These are phyloP conservation scores for Xylaria acuta DNA, from an alignment of 495 filamentous ascomycete species.

Conservation along the genomic window DNA sequence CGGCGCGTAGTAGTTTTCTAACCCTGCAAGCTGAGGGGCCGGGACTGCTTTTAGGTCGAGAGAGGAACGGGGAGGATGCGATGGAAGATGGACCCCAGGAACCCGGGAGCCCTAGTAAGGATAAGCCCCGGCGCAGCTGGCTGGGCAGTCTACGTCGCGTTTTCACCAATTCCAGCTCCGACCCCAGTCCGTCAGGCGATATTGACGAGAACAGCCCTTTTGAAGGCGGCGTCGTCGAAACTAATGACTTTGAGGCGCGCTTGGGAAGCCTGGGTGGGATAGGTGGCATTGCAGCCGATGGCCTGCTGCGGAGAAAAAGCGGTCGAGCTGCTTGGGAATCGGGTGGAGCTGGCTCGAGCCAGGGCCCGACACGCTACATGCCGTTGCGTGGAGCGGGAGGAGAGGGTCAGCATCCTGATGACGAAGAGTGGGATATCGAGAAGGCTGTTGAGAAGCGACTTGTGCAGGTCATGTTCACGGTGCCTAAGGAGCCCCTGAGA, in stretches of 20 bases:
- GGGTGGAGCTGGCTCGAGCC: constrained; percentile 27
- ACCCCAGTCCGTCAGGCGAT: constrained; percentile 26
- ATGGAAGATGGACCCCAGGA: constrained; percentile 37
- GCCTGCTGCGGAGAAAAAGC: constrained; percentile 48
- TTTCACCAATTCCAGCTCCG: constrained; percentile 43
- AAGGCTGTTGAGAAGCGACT: constrained; percentile 76
- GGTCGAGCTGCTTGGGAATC: constrained; percentile 51
- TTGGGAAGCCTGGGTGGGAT: constrained; percentile 38
- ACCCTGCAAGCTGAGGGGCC: constrained; percentile 72
- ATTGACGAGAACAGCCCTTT: constrained; percentile 33
- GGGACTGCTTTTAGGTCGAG: constrained; percentile 55
- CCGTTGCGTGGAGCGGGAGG: constrained; percentile 20
- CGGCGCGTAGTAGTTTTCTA: constrained; percentile 67
- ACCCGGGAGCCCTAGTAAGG: constrained; percentile 56
- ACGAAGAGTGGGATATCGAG: constrained; percentile 91
- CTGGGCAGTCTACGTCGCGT: constrained; percentile 56
- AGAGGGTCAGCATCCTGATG: constrained; percentile 45
- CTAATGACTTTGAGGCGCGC: constrained; percentile 41
- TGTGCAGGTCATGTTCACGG: constrained; percentile 94
- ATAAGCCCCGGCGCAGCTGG: constrained; percentile 52
- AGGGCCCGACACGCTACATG: constrained; percentile 10
- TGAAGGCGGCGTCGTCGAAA: constrained; percentile 36
- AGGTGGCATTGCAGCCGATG: constrained; percentile 40
- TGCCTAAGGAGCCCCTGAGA: constrained; percentile 80
- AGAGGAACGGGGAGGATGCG: constrained; percentile 25